Base-by-base conservation (phyloP, 2,329 filamentous ascomycete species). In the Dryadomyces quercivorus region DNA sequence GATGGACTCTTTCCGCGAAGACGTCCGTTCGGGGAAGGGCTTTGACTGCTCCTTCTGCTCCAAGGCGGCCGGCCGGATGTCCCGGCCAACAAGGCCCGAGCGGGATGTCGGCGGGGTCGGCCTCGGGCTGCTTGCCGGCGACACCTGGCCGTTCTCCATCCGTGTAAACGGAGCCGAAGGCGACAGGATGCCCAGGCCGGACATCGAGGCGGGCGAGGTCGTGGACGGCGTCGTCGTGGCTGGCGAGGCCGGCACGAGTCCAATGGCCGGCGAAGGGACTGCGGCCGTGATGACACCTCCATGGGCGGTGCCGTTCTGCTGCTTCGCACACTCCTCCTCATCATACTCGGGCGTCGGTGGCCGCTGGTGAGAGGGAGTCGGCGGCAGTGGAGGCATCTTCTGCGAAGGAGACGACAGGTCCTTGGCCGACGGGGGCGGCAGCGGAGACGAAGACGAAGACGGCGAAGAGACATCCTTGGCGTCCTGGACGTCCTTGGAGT, bases 311-410 rank as follows among this genome's bases (percentile, higher is more conserved):
- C 51, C 50, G 9, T 50, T 54, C 9, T 5, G 67, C 56, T 67
- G 67, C 52, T 69, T 62, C 10, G 36, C 36, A 16, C 36, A 16
- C 55, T 76, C 73, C 46, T 70, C 67, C 20, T 69, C 68, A 43
- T 69, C 69, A 55, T 77, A 76, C 47, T 77, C 75, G 16, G 75
- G 74, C 2, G 74, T 77, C 1, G 75, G 75, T 10, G 73, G 71
- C 2, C 73, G 68, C 43, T 68, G 61, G 13, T 61, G 53, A 0
- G 62, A 59, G 8, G 50, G 56, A 10, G 57, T 56, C 6, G 58
- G 31, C 5, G 49, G 51, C 8, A 42, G 44, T 34, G 43, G 42
- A 2, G 36, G 21, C 34, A 34, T 16, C 21, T 21, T n/a, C 18
- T 44, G 18, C 1, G 51, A 34, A 4, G 50, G 40, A 20, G 50